Conservation (phyloP, 2,329 filamentous ascomycete genomes). For the Magnaporthiopsis incrustans region DNA sequence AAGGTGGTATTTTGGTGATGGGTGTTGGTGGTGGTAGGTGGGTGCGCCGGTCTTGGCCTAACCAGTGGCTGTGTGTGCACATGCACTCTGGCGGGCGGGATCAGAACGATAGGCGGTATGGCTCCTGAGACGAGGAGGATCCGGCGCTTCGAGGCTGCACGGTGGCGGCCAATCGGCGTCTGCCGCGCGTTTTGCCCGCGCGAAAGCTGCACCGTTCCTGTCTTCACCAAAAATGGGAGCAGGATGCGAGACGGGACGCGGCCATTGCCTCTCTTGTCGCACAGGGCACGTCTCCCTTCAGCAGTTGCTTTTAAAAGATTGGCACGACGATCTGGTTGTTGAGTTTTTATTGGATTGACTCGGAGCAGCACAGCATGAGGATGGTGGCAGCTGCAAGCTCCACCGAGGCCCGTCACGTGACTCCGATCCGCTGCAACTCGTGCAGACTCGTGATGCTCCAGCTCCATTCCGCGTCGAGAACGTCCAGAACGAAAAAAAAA, state of each 20-base stretch:
- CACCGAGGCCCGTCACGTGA: background rate
- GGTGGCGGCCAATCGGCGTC: background rate
- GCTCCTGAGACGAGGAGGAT: background rate
- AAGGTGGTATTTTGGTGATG: background rate
- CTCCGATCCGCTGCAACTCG: background rate
- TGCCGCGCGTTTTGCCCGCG: background rate
- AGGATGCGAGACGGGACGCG: background rate
- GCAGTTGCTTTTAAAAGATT: background rate
- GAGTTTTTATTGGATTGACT: no score
- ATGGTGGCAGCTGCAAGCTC: background rate
- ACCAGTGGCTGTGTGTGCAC: background rate
- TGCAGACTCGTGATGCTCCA: no score
- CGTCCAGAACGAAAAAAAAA: background rate
- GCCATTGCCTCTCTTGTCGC: background rate
- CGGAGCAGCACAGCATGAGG: no score
- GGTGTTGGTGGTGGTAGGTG: background rate
- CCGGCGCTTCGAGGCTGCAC: background rate
- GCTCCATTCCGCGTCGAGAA: background rate
- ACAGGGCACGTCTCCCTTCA: background rate
- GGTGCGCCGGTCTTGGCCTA: background rate
- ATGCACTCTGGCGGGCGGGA: background rate
- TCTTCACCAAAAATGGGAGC: background rate
- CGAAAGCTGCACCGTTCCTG: background rate
- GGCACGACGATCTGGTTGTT: background rate
- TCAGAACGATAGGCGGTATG: background rate